Evolutionary conservation across 768 basidiomycete species (phyloP), one percentile per base, ranked within the genome.

Genomic region (Amanita thiersii): DNA sequence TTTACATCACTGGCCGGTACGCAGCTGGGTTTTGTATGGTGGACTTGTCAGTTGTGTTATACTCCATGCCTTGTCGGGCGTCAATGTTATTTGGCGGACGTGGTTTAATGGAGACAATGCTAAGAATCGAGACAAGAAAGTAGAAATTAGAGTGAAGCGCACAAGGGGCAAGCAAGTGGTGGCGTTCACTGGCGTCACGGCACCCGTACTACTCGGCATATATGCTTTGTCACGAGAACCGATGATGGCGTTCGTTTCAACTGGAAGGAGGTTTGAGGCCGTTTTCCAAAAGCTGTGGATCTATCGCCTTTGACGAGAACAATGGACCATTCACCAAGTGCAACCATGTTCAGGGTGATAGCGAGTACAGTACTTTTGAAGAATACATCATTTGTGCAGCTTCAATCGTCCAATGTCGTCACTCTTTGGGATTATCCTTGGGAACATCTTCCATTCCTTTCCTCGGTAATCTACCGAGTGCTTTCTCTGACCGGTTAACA

Each of bases 41-140:
- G 79, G 73, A 0, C 69, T 92, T 7, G 70, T 84, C 0, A 60
- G 61, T 1, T 65, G 71, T 17, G 72, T 74, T 0, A 63, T 69
- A 0, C 51, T 81, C 36, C 90, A 92, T 54, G 64, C 72, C 2
- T 67, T 68, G 2, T 80, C 86, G 46, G 89, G 88, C 0, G 50
- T 62, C 33, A 60, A 62, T 4, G 47, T 83, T 12, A 55, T 86
- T 10, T 70, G 69, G 61, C 69, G 69, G 15, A 70, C 64, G 1
- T 77, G 73, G 61, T 40, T 68, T n/a, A 59, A 59, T 23, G 53
- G 48, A 4, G 23, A 28, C 32, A 44, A 56, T 17, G 58, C 55
- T 6, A 29, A 20, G 49, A 8, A 40, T 29, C 34, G 6, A 32
- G 37, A 20, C 10, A 33, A 10, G 24, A 31, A 33, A 24, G 24